Base-by-base conservation (phyloP, 768 basidiomycete genomes). In the Harrya chromipes region DNA sequence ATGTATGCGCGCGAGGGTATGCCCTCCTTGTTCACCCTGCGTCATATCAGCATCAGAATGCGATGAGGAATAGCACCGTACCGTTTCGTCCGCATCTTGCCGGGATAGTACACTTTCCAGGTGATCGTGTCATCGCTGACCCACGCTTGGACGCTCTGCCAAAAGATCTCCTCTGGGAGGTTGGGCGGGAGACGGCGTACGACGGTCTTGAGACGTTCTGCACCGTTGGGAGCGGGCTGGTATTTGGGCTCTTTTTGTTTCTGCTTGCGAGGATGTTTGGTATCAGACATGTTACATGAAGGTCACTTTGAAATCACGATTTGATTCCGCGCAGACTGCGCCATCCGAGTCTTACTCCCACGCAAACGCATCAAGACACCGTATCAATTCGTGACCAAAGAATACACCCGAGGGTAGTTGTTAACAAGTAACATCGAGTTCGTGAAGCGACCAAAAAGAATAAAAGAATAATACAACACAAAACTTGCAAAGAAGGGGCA, bases 141-240 rank as follows among this genome's bases (percentile, higher is more conserved):
- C 94, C 94, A 98, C 2, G 75, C 64, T 45, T 83, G 75, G 4
- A 94, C 91, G 53, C 89, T 91, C 60, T 87, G 82, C 95, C 95
- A 99, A 70, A 99, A 98, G 46, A 97, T 71, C 2, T 83, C 83
- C 59, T 94, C 93, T 4, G 95, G 95, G 3, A 99, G 75, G 60
- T 94, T 92, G 12, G 94, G 88, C 0, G 95, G 95, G 5, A 97
- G 75, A 34, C 91, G 74, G 37, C 95, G 83, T 16, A 97, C 85
- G 56, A 97, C 79, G 26, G 84, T 84, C 76, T 99, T 98, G 59
- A 93, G 72, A 5, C 87, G 81, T 53, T 87, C 85, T 5, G 69
- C 68, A 17, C 70, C 68, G 17, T 49, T 63, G 4, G 47, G 56
- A 7, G 54, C 47, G 16, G 51, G 67, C 13, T 68, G 70, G 1